Base-by-base conservation (phyloP, 2,329 filamentous ascomycete genomes). In the Neurospora sp. region DNA sequence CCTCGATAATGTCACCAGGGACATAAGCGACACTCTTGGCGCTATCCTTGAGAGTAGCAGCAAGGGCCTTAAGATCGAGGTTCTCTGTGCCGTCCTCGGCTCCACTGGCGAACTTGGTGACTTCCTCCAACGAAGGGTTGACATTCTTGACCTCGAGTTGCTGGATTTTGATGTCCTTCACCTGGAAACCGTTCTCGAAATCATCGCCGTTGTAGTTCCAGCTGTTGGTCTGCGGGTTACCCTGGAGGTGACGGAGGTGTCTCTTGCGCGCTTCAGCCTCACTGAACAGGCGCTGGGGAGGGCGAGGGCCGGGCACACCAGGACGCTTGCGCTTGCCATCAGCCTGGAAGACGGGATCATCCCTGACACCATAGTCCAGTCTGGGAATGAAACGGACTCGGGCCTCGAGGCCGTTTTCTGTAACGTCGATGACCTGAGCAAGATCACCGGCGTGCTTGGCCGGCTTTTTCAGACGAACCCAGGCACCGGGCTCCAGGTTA, bases 1-100 rank as follows among this genome's bases (percentile, higher is more conserved):
- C 93, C 80, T 98, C 95, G 28, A 99, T 94, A n/a, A 94, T 89
- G 78, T 99, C 96, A 40, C 96, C 96, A 3, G 94, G 92, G 5
- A 97, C 87, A 77, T 97, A 99, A 3, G 91, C 91, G 40, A 94
- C 91, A 72, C 91, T 91, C 8, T 89, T 88, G 71, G 91, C 92
- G 74, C 89, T 91, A 71, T 92, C 92, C 78, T 97, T 97, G 69
- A 98, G 84, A 74, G 93, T 97, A 67, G 93, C 92, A 8, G 95
- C 93, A 68, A 99, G 85, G 1, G 95, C 93, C 76, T 94, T 91
- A 62, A 99, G 86, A 81, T 99, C 96, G 41, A 99, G 86, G 73
- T 96, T 97, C 76, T 97, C 93, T 0, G 93, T 94, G 19, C 96
- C 96, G 78, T 98, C 96, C 73, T 97, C 94, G 19, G 89, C 90